Base-by-base conservation (phyloP, 257 asterid genomes). In the Striga asiatica region DNA sequence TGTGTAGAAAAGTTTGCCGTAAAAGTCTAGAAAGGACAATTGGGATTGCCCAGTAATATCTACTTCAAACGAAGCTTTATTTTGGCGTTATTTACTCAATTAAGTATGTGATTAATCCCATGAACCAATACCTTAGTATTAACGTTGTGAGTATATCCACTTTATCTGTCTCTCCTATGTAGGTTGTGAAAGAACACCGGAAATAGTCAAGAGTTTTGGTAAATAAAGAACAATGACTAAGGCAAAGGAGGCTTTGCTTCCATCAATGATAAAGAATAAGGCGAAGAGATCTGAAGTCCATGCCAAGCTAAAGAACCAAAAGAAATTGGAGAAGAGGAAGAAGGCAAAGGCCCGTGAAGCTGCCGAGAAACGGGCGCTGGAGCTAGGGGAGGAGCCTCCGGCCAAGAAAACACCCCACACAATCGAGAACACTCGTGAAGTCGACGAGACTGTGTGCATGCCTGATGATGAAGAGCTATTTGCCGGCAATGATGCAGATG, bases 401-500 rank as follows among this genome's bases (percentile, higher is more conserved):
- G 72, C 85, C 0, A 82, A 53, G 71, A 71, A 61, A 61, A 70
- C 64, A 35, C 97, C 97, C 21, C 94, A 84, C 12, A 91, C 98
- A 0, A 87, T 87, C 34, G 98, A 91, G 60, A 91, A 91, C 72
- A 87, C 98, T 7, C 81, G 98, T 62, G 98, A 91, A 54, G 14
- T 39, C 8, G 98, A 91, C 52, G 95, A 87, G 70, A 91, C 98
- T 16, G 69, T 87, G 0, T 84, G 96, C 76, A 76, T 60, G 67
- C 95, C 98, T 3, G 98, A 91, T 28, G 97, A 91, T 16, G 98
- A 87, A 9, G 98, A 91, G 82, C 77, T 89, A 20, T 87, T 76
- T 74, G 95, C 81, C 48, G 89, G 81, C 22, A 91, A 84, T 60
- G 89, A 82, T 69, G 95, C 84, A 8, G 98, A 91, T 76, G 98